Evolutionary conservation across 768 basidiomycete species (phyloP).

Genomic region (Mycena galopus): DNA sequence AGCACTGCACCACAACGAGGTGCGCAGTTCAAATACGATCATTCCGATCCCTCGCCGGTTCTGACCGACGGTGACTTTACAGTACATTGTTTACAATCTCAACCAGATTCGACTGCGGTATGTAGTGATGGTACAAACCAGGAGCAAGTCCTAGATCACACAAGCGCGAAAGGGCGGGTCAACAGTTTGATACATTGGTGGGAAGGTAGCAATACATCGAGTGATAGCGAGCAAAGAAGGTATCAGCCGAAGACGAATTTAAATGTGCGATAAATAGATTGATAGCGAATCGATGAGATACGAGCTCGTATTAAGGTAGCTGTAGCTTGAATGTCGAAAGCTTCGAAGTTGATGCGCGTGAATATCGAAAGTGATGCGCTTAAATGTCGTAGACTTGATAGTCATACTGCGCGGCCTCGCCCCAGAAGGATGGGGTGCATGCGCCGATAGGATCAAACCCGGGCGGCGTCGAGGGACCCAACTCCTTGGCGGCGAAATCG

Average conservation of each 20-base stretch:
- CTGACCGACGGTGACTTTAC: background rate
- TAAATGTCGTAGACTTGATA: constrained; percentile 73
- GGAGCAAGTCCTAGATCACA: no score
- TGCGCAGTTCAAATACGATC: background rate
- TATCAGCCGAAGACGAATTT: background rate
- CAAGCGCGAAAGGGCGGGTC: no score
- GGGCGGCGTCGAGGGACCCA: constrained; percentile 61
- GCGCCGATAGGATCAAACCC: constrained; percentile 64
- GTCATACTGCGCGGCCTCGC: constrained; percentile 71
- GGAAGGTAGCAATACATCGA: background rate
- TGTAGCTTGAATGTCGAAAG: background rate
- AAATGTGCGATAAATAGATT: background rate
- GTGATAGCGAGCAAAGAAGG: background rate
- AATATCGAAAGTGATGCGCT: background rate
- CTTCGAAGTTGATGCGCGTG: no score
- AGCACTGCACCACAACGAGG: constrained; percentile 7
- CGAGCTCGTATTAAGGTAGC: background rate
- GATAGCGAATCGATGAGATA: background rate
- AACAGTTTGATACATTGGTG: background rate
- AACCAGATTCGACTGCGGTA: constrained; percentile 17
- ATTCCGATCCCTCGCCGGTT: no score
- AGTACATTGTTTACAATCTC: constrained; percentile 23
- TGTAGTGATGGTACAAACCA: constrained; percentile 26
- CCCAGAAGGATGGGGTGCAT: constrained; percentile 79
- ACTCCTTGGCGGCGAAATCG: constrained; percentile 67